Evolutionary conservation across 257 asterid genomes (phyloP), one percentile per base, ranked within the genome.

Genomic region (Fraxinus anomala): DNA sequence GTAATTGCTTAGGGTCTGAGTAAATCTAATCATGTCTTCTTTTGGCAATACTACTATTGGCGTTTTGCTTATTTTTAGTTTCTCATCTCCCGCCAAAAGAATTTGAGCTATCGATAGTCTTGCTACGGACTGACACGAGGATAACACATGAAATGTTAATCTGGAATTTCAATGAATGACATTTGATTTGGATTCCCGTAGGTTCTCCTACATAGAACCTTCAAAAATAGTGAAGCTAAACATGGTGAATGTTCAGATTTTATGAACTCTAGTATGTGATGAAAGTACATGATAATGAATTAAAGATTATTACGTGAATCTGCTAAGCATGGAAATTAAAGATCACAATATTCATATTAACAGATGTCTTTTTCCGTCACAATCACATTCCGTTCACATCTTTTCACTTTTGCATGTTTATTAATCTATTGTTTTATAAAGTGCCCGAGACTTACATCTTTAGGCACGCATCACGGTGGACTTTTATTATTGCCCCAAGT

Each of bases 21-120:
- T 40, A 40, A 40, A 40, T 11, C 49, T 40, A 14, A 40, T 40
- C 16, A 40, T 40, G 16, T 11, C 68, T 61, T 68, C 77, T 21
- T 67, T 75, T 67, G 63, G 74, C 51, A 3, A 36, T 73, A 28
- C 70, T 61, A 11, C 31, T 67, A 33, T 42, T 3, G 73, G 21
- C 44, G 12, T 68, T 40, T 40, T 40, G 49, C 49, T 40, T 40
- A 40, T 40, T 40, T 40, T 40, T 10, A 11, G 16, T 10, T 40
- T 40, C 16, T 16, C 49, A 2, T 40, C 16, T 40, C n/a, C 23
- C 6, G 26, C 11, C 4, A 33, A 14, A 17, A 12, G 42, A 24
- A 33, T 13, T 31, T 30, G 26, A 6, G 6, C 6, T 68, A 21
- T 68, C 6, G 11, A 1, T 68, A 3, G 67, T 56, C 67, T 33